Evolutionary conservation across 2,329 filamentous ascomycete genomes (phyloP).

Genomic region (Ophiostoma quercus): DNA sequence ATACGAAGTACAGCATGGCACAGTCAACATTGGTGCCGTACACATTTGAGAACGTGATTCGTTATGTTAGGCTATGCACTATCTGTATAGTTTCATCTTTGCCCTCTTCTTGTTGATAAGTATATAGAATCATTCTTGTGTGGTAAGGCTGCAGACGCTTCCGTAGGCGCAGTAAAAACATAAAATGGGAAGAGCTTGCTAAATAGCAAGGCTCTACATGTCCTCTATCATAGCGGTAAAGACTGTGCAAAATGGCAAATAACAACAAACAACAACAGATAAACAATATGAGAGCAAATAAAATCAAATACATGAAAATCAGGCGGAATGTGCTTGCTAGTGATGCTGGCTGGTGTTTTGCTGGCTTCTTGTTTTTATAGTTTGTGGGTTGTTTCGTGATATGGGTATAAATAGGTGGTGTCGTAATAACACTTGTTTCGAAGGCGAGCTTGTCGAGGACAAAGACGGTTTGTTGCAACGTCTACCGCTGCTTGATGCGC

Average conservation of each 20-base stretch:
- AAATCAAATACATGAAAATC: background rate
- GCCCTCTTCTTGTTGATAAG: background rate
- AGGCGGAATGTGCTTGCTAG: background rate
- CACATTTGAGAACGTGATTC: background rate
- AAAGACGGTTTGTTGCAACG: background rate
- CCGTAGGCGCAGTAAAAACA: background rate
- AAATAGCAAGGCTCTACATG: background rate
- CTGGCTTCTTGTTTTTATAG: background rate
- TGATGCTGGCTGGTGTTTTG: background rate
- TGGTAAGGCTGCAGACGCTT: background rate
- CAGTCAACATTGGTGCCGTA: no score
- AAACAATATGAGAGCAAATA: background rate
- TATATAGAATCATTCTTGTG: background rate
- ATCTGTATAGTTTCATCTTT: background rate
- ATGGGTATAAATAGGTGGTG: slow-evolving; percentile 7
- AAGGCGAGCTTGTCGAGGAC: background rate
- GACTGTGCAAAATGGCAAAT: background rate
- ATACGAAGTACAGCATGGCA: no score
- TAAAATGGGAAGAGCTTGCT: background rate
- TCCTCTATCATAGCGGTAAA: background rate
- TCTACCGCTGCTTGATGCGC: slow-evolving; percentile 34
- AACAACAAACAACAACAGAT: background rate
- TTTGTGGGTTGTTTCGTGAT: background rate
- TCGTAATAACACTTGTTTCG: background rate
- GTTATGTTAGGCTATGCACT: background rate